These are phyloP conservation scores for Pterocarpus macrocarpus DNA, from an alignment of 306 rosid genomes.

Conservation along the genomic window DNA sequence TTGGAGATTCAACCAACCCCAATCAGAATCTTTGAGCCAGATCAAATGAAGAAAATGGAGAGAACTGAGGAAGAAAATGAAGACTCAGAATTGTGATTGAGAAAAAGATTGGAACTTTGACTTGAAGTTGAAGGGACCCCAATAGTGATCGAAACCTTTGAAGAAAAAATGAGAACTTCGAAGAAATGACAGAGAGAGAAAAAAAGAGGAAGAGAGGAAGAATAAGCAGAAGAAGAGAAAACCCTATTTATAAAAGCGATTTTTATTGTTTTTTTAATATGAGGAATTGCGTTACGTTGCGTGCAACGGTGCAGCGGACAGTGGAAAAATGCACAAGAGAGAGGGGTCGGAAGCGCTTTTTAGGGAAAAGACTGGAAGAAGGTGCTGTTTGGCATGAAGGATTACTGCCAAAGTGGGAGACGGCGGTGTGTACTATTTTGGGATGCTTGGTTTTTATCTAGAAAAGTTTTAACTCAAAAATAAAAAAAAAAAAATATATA, in stretches of 20 bases:
- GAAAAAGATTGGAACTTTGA: slow-evolving; percentile 52
- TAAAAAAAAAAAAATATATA: no score
- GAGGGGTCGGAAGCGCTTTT: not conserved
- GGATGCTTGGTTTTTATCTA: no score
- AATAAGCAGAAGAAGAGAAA: not conserved
- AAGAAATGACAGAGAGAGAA: not conserved
- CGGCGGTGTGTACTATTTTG: no score
- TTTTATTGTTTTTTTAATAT: not conserved
- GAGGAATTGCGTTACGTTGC: not conserved
- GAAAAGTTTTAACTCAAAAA: no score
- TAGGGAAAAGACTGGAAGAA: not conserved
- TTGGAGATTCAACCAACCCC: slow-evolving; percentile 12
- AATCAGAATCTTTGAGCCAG: not conserved
- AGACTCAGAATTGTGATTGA: not conserved
- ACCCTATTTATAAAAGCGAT: not conserved
- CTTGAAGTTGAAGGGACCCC: slow-evolving; percentile 6
- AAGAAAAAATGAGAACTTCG: not conserved
- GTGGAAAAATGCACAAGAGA: not conserved
- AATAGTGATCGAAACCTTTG: slow-evolving; percentile 21
- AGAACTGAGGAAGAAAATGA: not conserved
- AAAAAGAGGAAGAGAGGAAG: not conserved
- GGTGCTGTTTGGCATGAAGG: not conserved
- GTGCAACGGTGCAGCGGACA: not conserved
- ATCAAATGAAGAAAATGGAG: not conserved
- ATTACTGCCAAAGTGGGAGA: no score